A percentile compares a stretch with the other conserved stretches of the same genome.
phyloP scores from a whole-genome alignment of 345 rosid genomes.

The Gossypium mustelinum region DNA sequence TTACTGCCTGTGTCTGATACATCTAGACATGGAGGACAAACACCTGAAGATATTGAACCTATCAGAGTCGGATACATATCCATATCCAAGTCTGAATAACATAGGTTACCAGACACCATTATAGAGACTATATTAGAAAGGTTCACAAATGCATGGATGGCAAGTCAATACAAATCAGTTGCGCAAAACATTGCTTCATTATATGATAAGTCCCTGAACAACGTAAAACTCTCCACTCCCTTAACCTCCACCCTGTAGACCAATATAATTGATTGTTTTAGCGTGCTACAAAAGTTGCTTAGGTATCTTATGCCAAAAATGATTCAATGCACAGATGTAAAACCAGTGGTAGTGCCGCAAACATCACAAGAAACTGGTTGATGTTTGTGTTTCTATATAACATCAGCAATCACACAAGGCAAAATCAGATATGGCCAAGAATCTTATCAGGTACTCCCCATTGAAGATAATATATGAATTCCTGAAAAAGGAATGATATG shows the following conservation, averaged over 20 bases:
- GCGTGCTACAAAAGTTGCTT: not conserved
- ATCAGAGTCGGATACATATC: not conserved
- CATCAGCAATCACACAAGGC: not conserved
- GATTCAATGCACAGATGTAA: not conserved
- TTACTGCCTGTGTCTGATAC: no score
- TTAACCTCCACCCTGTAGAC: not conserved
- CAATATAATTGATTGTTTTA: not conserved
- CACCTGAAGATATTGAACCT: no score
- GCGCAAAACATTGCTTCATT: not conserved
- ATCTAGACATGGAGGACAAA: no score
- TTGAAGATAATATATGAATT: not conserved
- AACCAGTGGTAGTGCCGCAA: not conserved
- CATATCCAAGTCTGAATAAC: not conserved
- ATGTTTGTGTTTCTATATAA: not conserved
- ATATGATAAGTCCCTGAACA: not conserved
- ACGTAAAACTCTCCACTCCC: not conserved
- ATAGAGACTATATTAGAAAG: not conserved
- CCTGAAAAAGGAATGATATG: not conserved
- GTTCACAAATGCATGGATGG: not conserved
- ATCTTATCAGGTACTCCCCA: not conserved
- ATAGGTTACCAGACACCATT: not conserved
- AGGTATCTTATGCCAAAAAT: not conserved
- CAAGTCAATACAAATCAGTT: not conserved
- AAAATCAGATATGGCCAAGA: not conserved
- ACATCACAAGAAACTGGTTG: not conserved